Conservation (phyloP, 768 basidiomycete genomes). For the Tubosaeta sp. region DNA sequence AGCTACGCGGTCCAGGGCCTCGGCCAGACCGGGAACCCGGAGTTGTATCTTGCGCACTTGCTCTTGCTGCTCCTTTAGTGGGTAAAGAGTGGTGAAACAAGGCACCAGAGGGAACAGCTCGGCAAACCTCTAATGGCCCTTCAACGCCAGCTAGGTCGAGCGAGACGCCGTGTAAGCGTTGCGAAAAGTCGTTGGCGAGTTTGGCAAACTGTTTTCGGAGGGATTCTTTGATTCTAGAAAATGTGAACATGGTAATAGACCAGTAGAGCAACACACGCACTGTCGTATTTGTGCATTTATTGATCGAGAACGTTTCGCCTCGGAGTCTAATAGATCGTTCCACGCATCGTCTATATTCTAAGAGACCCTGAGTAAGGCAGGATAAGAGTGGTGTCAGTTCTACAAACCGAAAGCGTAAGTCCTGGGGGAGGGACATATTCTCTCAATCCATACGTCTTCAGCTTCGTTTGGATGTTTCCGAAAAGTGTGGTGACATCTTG, state of each 20-base stretch:
- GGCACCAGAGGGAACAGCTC: constrained; percentile 1
- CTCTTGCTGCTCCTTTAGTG: constrained; percentile 66
- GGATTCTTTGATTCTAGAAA: constrained; percentile 70
- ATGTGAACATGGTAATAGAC: background rate
- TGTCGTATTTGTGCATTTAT: constrained; percentile 89
- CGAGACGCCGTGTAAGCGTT: constrained; percentile 60
- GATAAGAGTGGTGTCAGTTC: background rate
- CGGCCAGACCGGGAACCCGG: constrained; percentile 61
- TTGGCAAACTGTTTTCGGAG: constrained; percentile 75
- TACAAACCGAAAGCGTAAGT: constrained; percentile 52
- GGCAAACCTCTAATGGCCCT: constrained; percentile 67
- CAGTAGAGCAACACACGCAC: constrained; percentile 43
- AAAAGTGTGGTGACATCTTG: constrained; percentile 86
- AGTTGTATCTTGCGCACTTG: constrained; percentile 61
- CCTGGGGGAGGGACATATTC: constrained; percentile 80
- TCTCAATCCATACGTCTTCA: constrained; percentile 82
- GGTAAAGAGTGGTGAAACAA: constrained; percentile 7
- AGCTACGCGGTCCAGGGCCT: constrained; percentile 51
- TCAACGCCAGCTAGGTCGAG: constrained; percentile 69
- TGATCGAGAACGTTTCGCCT: constrained; percentile 69
- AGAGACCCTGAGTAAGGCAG: constrained; percentile 7
- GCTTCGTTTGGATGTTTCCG: constrained; percentile 90
- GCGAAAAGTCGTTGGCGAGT: constrained; percentile 73
- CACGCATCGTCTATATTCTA: constrained; percentile 76
- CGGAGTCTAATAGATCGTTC: constrained; percentile 65